These are phyloP conservation scores for Agaricus blazei DNA, from an alignment of 768 basidiomycete species.

Conservation along the genomic window DNA sequence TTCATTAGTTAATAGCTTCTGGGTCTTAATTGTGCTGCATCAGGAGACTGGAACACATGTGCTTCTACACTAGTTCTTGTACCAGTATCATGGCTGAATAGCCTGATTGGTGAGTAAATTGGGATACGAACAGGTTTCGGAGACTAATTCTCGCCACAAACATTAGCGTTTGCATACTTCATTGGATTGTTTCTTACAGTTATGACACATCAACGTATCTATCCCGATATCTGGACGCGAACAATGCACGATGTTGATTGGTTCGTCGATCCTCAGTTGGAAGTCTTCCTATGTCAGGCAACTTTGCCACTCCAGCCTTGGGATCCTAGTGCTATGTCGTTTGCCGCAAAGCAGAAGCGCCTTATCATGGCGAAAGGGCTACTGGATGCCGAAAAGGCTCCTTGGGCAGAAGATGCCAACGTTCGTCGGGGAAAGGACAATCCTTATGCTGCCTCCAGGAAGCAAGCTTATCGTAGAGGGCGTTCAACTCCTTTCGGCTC, in stretches of 20 bases:
- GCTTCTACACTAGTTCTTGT: conserved; percentile 44
- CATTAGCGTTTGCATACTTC: conserved; percentile 42
- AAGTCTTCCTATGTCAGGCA: conserved; percentile 4
- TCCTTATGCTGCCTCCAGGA: conserved; percentile 36
- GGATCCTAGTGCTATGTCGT: conserved; percentile 25
- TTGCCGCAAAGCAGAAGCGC: conserved; percentile 17
- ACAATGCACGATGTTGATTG: conserved; percentile 52
- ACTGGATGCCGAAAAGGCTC: conserved; percentile 25
- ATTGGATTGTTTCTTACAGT: conserved; percentile 44
- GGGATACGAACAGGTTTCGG: background rate
- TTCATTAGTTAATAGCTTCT: background rate
- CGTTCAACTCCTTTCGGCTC: background rate
- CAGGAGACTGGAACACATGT: conserved; percentile 38
- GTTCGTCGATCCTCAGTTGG: conserved; percentile 32
- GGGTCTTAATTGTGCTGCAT: conserved; percentile 8
- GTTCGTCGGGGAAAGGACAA: conserved; percentile 53
- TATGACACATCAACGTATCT: conserved; percentile 35
- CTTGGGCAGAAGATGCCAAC: conserved; percentile 42
- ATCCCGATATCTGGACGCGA: conserved; percentile 48
- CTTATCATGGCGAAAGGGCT: conserved; percentile 12
- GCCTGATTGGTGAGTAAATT: conserved; percentile 36
- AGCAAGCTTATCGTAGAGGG: background rate
- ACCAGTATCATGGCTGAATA: conserved; percentile 43
- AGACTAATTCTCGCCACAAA: background rate
- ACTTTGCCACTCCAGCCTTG: background rate